A percentile compares a stretch with the other conserved stretches of the same genome.
Conservation (phyloP, 371 early-diverging fungal species). For the Parasitella parasitica region DNA sequence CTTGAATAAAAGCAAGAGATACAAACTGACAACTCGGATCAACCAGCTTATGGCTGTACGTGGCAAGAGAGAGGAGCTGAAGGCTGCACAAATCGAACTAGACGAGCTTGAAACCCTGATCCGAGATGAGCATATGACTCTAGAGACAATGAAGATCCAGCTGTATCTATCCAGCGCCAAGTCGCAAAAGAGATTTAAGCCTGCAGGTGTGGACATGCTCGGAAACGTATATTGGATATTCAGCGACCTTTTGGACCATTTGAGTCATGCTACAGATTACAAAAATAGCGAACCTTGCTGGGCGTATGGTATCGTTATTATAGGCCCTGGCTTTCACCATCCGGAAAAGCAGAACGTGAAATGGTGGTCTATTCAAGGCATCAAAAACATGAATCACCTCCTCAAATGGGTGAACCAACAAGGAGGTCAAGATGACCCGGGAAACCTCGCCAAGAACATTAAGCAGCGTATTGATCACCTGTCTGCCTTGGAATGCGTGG, state of each 20-base stretch:
- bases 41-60: conserved; percentile 13
- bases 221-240: conserved; percentile 48
- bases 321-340: conserved; percentile 33
- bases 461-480: conserved; percentile 20
- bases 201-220: conserved; percentile 19
- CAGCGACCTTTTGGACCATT: conserved; percentile 30
- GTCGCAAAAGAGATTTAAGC: conserved; percentile 20
- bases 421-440: background rate
- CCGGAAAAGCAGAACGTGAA: background rate
- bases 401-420: conserved; percentile 18
- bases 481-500: conserved; percentile 19
- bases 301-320: conserved; percentile 37
- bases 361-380: conserved; percentile 40
- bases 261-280: conserved; percentile 3
- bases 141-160: conserved; percentile 20
- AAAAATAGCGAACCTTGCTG: conserved; percentile 37
- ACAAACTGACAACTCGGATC: conserved; percentile 10
- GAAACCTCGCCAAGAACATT: conserved; percentile 1
- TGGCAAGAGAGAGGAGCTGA: conserved; percentile 12
- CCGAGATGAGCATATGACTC: conserved; percentile 14
- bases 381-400: conserved; percentile 14
- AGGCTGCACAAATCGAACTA: conserved; percentile 7
- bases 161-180: conserved; percentile 5
- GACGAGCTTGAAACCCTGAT: conserved; percentile 23
- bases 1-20: conserved; percentile 10